These are phyloP conservation scores for Babjeviella inositovora DNA, from an alignment of 805 yeast species.

Conservation along the genomic window DNA sequence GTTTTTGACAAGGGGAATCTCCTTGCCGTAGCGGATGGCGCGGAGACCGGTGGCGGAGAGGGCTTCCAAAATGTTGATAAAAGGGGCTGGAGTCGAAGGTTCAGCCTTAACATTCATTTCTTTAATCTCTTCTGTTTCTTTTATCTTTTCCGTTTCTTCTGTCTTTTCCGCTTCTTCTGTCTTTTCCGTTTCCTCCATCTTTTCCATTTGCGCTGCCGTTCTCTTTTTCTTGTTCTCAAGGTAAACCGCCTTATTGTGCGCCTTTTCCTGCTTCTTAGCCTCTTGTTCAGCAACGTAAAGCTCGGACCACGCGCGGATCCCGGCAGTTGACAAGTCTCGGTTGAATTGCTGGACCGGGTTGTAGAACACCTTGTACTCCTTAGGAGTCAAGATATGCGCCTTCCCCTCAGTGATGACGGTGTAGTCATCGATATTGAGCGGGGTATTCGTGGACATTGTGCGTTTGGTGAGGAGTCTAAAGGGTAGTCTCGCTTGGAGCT, in stretches of 20 bases:
- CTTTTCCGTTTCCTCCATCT: constrained; percentile 8
- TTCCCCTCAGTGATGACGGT: constrained; percentile 51
- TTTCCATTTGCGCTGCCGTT: constrained; percentile 8
- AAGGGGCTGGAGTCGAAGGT: constrained; percentile 13
- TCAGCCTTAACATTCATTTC: constrained; percentile 3
- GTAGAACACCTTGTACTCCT: constrained; percentile 75
- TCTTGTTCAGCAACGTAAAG: constrained; percentile 24
- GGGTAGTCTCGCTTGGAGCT: too few relatives aligned
- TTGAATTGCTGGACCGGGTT: constrained; percentile 96
- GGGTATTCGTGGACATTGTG: too few relatives aligned
- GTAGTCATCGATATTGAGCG: constrained; percentile 9
- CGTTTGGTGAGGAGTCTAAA: too few relatives aligned
- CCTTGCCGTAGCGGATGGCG: constrained; percentile 87
- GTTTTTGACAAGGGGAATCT: constrained; percentile 57
- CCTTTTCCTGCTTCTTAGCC: constrained; percentile 10
- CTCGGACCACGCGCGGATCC: constrained; percentile 77
- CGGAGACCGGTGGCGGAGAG: constrained; percentile 90
- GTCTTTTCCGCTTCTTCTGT: constrained; percentile 1
- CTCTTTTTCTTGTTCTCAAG: constrained; percentile 8
- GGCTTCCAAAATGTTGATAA: constrained; percentile 70
- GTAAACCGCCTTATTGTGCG: too few relatives aligned
- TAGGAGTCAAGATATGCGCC: constrained; percentile 72
- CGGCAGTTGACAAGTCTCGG: constrained; percentile 75
- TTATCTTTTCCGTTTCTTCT: constrained; percentile 1
- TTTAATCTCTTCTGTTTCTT: constrained; percentile 2